phyloP scores from a whole-genome alignment of 2,329 filamentous ascomycete genomes.

The Aspergillus awamori region DNA sequence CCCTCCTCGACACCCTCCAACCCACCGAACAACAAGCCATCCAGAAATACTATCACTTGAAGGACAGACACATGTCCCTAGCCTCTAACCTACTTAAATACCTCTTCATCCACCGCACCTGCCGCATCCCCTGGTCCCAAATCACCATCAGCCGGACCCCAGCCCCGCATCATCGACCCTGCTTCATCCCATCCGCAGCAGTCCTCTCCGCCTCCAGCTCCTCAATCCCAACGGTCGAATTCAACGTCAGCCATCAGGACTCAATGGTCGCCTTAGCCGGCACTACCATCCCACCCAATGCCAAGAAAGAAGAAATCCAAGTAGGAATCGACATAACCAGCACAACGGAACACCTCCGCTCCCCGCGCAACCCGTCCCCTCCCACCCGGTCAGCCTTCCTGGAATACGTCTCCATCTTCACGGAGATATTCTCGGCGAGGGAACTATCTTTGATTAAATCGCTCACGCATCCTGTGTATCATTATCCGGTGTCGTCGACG shows the following conservation, averaged over 20 bases:
- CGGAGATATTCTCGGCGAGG: slow-evolving; percentile 59
- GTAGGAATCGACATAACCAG: slow-evolving; percentile 66
- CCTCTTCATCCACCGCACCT: slow-evolving; percentile 58
- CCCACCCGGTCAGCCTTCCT: slow-evolving; percentile 55
- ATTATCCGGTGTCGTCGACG: not conserved
- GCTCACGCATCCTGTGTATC: slow-evolving; percentile 27
- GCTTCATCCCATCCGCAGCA: slow-evolving; percentile 49
- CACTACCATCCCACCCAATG: slow-evolving; percentile 31
- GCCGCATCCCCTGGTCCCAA: slow-evolving; percentile 60
- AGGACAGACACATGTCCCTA: slow-evolving; percentile 64
- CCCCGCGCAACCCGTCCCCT: slow-evolving; percentile 49
- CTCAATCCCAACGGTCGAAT: slow-evolving; percentile 52
- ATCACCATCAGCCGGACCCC: slow-evolving; percentile 57
- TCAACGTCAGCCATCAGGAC: slow-evolving; percentile 68
- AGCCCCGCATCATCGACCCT: slow-evolving; percentile 54
- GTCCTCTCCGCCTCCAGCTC: slow-evolving; percentile 14
- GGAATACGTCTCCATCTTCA: slow-evolving; percentile 63
- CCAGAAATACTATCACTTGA: slow-evolving; percentile 54
- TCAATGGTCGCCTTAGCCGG: slow-evolving; percentile 64
- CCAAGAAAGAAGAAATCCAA: slow-evolving; percentile 29
- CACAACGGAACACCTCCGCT: slow-evolving; percentile 58
- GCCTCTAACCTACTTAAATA: slow-evolving; percentile 65
- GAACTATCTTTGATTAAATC: slow-evolving; percentile 60
- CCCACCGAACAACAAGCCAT: slow-evolving; percentile 54
- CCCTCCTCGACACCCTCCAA: slow-evolving; percentile 45